These are phyloP conservation scores for Eucalyptus grandis DNA, from an alignment of 345 rosid genomes.

Conservation along the genomic window DNA sequence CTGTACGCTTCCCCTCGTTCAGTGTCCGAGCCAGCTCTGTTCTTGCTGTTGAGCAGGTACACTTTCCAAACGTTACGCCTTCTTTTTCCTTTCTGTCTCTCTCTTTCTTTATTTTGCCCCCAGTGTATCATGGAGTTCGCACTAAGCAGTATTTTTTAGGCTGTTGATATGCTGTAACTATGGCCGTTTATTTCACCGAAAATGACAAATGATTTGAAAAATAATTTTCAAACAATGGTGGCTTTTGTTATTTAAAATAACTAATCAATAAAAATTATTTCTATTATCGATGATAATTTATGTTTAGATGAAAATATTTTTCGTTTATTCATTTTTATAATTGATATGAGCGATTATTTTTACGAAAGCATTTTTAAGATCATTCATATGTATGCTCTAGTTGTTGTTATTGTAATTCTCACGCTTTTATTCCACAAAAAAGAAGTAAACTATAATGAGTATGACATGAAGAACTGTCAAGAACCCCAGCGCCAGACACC, in stretches of 20 bases:
- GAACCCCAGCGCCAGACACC: not conserved
- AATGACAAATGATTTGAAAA: not conserved
- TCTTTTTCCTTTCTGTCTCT: not conserved
- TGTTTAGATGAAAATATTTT: not conserved
- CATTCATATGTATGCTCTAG: not conserved
- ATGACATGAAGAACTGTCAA: not conserved
- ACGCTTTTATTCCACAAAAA: not conserved
- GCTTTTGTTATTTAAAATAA: too few species aligned
- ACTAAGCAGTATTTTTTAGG: not conserved
- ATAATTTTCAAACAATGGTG: too few species aligned
- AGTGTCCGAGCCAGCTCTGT: not conserved
- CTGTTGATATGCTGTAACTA: not conserved
- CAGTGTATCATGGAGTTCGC: not conserved
- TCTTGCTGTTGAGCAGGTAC: not conserved
- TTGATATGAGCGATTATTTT: too few species aligned
- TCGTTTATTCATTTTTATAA: too few species aligned
- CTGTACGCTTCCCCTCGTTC: not conserved
- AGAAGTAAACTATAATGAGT: not conserved
- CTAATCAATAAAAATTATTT: too few species aligned
- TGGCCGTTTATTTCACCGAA: not conserved
- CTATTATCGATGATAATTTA: too few species aligned
- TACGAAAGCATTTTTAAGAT: not conserved
- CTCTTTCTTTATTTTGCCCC: not conserved
- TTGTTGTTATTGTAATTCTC: not conserved
- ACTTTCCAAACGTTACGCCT: not conserved